Evolutionary conservation across 805 yeast genomes (phyloP), one percentile per base, ranked within the genome.

Genomic region (Kluyveromyces dobzhanskii): DNA sequence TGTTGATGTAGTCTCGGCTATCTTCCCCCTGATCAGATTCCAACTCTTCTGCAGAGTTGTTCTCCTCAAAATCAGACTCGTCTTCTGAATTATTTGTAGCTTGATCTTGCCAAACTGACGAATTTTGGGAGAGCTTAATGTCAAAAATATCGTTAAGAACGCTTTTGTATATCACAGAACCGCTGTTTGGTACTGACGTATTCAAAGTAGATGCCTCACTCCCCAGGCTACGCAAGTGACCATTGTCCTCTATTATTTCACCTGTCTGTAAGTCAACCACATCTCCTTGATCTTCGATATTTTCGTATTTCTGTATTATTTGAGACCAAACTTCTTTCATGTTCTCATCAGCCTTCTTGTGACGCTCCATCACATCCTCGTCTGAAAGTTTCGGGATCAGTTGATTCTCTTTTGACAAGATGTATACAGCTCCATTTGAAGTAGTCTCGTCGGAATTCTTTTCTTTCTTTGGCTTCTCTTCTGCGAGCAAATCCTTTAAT

Each of bases 181-280:
- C 42, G 9, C 24, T 9, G 17, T 38, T 37, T 12, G 27, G 38
- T 32, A 13, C 43, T 33, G 38, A 44, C 51, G 21, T 19, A n/a
- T 40, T 13, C 34, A 41, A 35, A 25, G 16, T 38, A 3, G 44
- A 17, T 33, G 44, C 41, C n/a, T 25, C 21, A 6, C 5, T 13
- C 5, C 14, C 17, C 41, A 80, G 49, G 2, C 78, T 71, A 41
- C 71, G 59, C 17, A 84, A 48, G 56, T 84, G 94, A 2, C 94
- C 94, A 38, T 74, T 70, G 49, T 84, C 87, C 24, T 65, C 71
- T 1, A 78, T 56, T 1, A 84, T 71, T 40, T 71, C 66, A 0
- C 90, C 88, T 0, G 86, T 76, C 8, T 54, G 51, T 17, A 84
- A 50, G 53, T 84, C 87, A n/a, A 79, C 60, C 17, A 77, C 66